phyloP scores from a whole-genome alignment of 208 protist genomes.

The Wallacemonas rigidus region DNA sequence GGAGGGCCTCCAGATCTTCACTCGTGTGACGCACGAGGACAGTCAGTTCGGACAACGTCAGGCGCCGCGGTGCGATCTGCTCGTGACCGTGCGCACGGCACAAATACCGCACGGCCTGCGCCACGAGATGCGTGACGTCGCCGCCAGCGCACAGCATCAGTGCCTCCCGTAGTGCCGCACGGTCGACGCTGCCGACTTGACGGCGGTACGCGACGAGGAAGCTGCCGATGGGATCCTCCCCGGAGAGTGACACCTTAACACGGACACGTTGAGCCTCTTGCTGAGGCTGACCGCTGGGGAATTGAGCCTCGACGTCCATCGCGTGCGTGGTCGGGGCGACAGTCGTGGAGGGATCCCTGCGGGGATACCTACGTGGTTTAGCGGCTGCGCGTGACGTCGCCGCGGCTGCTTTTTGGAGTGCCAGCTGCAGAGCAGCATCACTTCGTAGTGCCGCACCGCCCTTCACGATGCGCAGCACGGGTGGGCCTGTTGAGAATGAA shows the following conservation, averaged over 20 bases:
- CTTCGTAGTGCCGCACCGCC: conserved; percentile 24
- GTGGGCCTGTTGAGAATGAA: neutral
- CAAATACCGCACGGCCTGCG: neutral
- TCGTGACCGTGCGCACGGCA: neutral
- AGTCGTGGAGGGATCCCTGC: neutral
- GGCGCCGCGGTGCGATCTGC: neutral
- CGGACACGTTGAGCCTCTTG: no score
- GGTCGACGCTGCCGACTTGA: neutral
- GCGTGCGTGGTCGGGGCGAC: neutral
- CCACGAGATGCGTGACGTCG: neutral
- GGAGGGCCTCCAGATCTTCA: neutral
- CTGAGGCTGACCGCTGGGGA: no score
- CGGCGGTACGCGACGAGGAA: neutral
- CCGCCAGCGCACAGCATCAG: neutral
- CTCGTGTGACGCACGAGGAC: neutral
- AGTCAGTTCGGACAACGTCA: neutral
- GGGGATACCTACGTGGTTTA: neutral
- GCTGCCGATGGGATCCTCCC: neutral
- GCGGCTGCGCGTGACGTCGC: neutral
- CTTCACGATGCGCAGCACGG: conserved; percentile 19
- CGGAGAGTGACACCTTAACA: neutral
- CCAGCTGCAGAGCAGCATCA: neutral
- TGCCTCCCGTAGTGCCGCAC: neutral
- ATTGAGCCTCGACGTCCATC: neutral
- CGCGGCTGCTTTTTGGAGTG: neutral